Base-by-base conservation (phyloP, 2,329 filamentous ascomycete species). In the Penicillium sumatraense region DNA sequence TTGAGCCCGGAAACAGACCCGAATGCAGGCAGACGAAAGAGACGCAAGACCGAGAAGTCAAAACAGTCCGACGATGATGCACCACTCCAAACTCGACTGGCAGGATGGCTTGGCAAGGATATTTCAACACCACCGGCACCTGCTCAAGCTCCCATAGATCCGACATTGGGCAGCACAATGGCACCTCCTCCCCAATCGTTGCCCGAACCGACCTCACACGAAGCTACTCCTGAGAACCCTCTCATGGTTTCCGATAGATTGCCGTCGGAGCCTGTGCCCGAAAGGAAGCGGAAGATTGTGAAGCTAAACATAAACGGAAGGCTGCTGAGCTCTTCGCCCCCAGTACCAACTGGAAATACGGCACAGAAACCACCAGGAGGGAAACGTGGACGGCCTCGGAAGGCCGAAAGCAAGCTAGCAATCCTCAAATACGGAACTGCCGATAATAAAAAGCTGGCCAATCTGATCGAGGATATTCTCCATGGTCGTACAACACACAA, bases 391-490 rank as follows among this genome's bases (percentile, higher is more conserved):
- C 80, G 72, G 63, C 67, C 58, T 5, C 46, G 70, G 63, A 58
- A 58, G 23, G 23, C 16, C n/a, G 58, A 58, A 9, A 60, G 52
- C 20, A 69, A 65, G 45, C 3, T 89, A 5, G 80, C 86, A 2
- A 74, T 75, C 11, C 79, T 91, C 27, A 79, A 75, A 57, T 93
- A 93, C 66, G 84, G 83, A 2, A 67, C 64, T 4, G 81, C 84
- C 53, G 68, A 75, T 6, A 69, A 68, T 24, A 75, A 74, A 27
- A 73, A 74, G 0, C 70, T 90, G 24, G 89, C 87, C 0, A 69
- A 79, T 8, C 81, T 80, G 60, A 89, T 96, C 53, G 75, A 86
- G 21, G 76, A 81, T 4, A 89, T 96, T 21, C 70, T 92, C 50
- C 56, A 64, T 63, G 73, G 75, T 33, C 65, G 62, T 40, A 68